phyloP scores from a whole-genome alignment of 257 asterid genomes.

The Lycium barbarum region DNA sequence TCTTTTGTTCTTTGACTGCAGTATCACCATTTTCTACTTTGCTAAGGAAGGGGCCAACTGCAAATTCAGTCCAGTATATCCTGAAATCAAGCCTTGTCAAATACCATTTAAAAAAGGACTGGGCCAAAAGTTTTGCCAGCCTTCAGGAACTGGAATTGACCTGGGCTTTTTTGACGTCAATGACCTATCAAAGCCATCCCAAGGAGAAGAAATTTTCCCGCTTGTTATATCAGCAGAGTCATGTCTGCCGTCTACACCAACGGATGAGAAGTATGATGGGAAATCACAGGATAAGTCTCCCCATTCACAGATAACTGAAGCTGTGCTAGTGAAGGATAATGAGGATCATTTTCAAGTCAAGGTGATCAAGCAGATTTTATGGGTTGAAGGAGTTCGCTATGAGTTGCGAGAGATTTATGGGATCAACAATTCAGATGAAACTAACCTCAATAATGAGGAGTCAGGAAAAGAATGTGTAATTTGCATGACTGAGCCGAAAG shows the following conservation, averaged over 20 bases:
- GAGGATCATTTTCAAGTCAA: constrained; percentile 62
- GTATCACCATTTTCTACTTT: constrained; percentile 80
- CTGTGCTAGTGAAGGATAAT: constrained; percentile 62
- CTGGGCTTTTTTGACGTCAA: constrained; percentile 79
- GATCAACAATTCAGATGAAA: constrained; percentile 59
- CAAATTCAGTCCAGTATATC: constrained; percentile 66
- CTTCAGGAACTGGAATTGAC: constrained; percentile 91
- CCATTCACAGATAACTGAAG: constrained; percentile 87
- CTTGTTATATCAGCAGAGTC: constrained; percentile 84
- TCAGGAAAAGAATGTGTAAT: constrained; percentile 90
- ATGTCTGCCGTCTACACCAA: constrained; percentile 37
- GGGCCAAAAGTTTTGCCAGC: constrained; percentile 85
- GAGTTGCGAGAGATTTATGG: constrained; percentile 93
- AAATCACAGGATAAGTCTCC: constrained; percentile 41
- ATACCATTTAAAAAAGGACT: constrained; percentile 76
- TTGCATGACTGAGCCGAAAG: constrained; percentile 92
- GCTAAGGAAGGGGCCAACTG: constrained; percentile 79
- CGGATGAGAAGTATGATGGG: constrained; percentile 36
- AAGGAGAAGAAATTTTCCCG: constrained; percentile 77
- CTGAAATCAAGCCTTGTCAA: constrained; percentile 75
- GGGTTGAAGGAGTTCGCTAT: constrained; percentile 79
- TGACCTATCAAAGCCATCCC: constrained; percentile 77
- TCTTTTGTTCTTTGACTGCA: constrained; percentile 44
- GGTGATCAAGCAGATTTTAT: constrained; percentile 79
- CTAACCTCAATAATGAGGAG: constrained; percentile 57